phyloP scores from a whole-genome alignment of 106 monocot species.

The Dactylorhiza incarnata region DNA sequence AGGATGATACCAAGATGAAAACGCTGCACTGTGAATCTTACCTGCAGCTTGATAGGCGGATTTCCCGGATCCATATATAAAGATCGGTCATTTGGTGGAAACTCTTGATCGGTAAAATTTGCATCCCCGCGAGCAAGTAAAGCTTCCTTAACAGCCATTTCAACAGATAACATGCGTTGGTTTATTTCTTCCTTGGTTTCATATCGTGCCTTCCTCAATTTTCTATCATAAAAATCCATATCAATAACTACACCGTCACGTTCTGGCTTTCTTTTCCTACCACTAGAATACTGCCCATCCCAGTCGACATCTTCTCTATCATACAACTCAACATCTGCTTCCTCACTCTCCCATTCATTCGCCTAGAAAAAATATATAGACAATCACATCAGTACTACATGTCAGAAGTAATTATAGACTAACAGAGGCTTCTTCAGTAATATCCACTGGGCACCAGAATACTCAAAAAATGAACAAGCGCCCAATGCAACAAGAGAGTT shows the following conservation, averaged over 20 bases:
- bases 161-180: conserved; percentile 83
- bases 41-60: conserved; percentile 79
- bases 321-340: conserved; percentile 79
- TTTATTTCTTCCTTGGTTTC: conserved; percentile 90
- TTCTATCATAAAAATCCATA: conserved; percentile 70
- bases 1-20: neutral
- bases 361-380: conserved; percentile 23
- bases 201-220: conserved; percentile 60
- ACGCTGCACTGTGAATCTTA: conserved; percentile 8
- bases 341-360: conserved; percentile 90
- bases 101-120: conserved; percentile 91
- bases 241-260: conserved; percentile 80
- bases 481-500: neutral
- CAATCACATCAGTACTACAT: neutral
- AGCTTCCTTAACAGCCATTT: conserved; percentile 89
- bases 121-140: conserved; percentile 60
- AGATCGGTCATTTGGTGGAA: conserved; percentile 89
- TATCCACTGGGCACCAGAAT: neutral
- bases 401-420: neutral
- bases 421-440: neutral
- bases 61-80: conserved; percentile 86
- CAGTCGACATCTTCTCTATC: conserved; percentile 98
- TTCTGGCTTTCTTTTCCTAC: conserved; percentile 70
- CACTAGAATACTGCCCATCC: conserved; percentile 99
- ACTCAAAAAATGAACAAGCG: conserved; percentile 1